Conservation (phyloP, 148 eudicot genomes). For the Dysphania ambrosioides region DNA sequence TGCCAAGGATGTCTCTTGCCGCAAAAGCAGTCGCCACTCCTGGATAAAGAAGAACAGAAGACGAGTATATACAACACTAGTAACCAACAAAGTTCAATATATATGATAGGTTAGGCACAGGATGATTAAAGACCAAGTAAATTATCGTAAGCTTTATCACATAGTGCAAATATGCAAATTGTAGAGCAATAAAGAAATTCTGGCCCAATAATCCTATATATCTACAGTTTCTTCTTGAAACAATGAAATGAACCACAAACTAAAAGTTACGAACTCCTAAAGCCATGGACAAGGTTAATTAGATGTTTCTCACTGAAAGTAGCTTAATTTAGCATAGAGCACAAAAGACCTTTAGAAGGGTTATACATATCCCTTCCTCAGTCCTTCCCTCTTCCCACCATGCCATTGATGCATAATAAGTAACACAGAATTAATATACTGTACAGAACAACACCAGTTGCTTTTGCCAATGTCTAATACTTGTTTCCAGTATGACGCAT, state of each 20-base stretch:
- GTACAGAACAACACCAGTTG: background rate
- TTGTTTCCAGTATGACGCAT: background rate
- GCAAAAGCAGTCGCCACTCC: constrained; percentile 99
- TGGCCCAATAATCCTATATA: background rate
- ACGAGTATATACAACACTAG: background rate
- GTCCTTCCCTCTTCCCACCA: background rate
- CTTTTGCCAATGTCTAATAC: background rate
- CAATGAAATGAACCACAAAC: background rate
- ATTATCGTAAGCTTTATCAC: background rate
- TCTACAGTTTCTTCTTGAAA: background rate
- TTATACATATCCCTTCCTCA: background rate
- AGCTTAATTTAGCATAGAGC: background rate
- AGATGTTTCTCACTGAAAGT: background rate
- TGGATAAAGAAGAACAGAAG: constrained; percentile 27
- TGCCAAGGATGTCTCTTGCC: constrained; percentile 83
- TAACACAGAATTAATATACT: background rate
- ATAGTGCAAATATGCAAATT: background rate
- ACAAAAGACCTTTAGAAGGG: background rate
- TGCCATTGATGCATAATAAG: background rate
- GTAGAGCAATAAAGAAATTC: background rate
- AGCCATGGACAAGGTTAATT: background rate
- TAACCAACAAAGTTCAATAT: background rate
- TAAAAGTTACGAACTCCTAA: background rate
- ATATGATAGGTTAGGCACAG: background rate
- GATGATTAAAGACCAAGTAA: background rate